Conservation (phyloP, 1,284 basidiomycete species). For the Austroboletus niveus region DNA sequence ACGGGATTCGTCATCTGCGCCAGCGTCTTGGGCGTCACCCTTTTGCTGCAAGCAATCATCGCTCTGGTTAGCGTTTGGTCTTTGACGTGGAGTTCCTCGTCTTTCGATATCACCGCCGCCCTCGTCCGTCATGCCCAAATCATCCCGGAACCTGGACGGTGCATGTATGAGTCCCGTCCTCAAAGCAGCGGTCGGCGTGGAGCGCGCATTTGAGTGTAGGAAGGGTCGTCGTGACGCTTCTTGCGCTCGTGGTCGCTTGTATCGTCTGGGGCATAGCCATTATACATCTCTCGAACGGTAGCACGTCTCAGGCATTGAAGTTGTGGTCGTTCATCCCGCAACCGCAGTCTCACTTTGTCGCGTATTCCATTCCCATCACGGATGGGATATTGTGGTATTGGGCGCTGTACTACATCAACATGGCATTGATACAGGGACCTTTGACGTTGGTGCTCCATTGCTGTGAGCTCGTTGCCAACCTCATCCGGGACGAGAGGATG, state of each 20-base stretch:
- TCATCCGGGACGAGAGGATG: constrained; percentile 26
- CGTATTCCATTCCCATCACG: constrained; percentile 23
- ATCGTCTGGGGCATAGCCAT: constrained; percentile 25
- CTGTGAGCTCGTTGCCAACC: constrained; percentile 30
- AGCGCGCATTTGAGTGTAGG: constrained; percentile 19
- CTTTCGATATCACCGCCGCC: constrained; percentile 33
- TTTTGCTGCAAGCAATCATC: constrained; percentile 24
- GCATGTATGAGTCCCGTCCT: constrained; percentile 24
- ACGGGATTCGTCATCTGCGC: constrained; percentile 17
- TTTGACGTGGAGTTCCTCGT: constrained; percentile 33
- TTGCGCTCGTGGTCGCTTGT: constrained; percentile 20
- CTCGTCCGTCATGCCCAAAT: constrained; percentile 29
- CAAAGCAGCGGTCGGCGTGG: constrained; percentile 30
- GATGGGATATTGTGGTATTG: constrained; percentile 23
- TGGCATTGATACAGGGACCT: constrained; percentile 27
- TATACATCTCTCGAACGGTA: constrained; percentile 11
- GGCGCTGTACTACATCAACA: constrained; percentile 27
- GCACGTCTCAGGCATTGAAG: constrained; percentile 5
- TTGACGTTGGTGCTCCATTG: constrained; percentile 32
- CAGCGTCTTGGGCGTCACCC: constrained; percentile 21
- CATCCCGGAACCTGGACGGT: constrained; percentile 10
- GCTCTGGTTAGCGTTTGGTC: constrained; percentile 19
- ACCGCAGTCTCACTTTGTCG: constrained; percentile 20
- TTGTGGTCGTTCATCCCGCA: constrained; percentile 31
- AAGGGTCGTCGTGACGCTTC: constrained; percentile 20